Evolutionary conservation across 345 rosid species (phyloP).

Genomic region (Psidium guajava): DNA sequence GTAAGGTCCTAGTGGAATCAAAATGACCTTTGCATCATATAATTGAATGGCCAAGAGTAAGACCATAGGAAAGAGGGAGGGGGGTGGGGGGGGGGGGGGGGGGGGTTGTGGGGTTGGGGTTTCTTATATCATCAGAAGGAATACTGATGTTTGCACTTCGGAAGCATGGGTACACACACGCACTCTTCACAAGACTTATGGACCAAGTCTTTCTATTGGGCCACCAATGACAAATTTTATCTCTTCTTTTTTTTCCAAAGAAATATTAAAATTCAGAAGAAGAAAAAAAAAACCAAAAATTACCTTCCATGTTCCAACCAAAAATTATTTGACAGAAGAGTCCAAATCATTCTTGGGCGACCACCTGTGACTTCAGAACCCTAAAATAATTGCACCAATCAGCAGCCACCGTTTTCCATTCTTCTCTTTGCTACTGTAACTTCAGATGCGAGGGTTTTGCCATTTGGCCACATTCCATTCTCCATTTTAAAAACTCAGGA

Average conservation of each 20-base stretch:
- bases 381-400: neutral
- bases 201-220: neutral
- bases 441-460: neutral
- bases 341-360: too few species aligned
- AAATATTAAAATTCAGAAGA: neutral
- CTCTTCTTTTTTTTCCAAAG: neutral
- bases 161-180: neutral
- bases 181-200: neutral
- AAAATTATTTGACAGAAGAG: too few species aligned
- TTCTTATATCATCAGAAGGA: neutral
- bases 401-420: neutral
- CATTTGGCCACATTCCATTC: neutral
- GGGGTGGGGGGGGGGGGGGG: too few species aligned
- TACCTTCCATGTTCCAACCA: neutral
- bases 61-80: neutral
- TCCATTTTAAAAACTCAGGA: neutral
- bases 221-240: neutral
- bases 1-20: neutral
- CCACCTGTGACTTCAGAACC: neutral
- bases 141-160: neutral
- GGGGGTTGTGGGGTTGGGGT: too few species aligned
- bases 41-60: neutral
- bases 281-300: neutral
- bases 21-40: neutral
- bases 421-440: neutral